phyloP scores from a whole-genome alignment of 169 alveolate genomes.

The Cryptosporidium tyzzeri region DNA sequence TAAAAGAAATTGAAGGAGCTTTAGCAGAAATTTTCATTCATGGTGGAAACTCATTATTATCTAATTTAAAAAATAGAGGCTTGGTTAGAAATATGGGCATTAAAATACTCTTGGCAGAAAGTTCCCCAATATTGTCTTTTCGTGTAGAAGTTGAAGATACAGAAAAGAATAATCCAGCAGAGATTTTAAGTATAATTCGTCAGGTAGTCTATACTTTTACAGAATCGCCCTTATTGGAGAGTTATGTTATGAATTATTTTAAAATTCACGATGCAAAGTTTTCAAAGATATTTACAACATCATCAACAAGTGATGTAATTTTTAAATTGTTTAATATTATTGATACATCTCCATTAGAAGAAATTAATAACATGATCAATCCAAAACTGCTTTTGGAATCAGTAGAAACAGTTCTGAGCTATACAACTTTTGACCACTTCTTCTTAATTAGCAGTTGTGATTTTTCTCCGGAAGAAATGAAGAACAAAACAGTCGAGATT shows the following conservation, averaged over 20 bases:
- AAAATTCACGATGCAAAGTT: neutral
- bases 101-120: conserved; percentile 1
- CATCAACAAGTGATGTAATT: conserved; percentile 20
- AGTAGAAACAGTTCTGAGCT: conserved; percentile 25
- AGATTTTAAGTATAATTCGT: conserved; percentile 33
- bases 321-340: conserved; percentile 3
- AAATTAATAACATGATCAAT: neutral
- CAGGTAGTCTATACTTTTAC: conserved; percentile 44
- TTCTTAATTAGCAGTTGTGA: conserved; percentile 20
- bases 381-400: conserved; percentile 36
- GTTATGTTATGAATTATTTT: conserved; percentile 25
- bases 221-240: conserved; percentile 45
- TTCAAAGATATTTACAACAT: conserved; percentile 12
- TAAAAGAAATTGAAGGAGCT: conserved; percentile 25
- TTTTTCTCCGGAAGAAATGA: neutral
- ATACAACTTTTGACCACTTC: conserved; percentile 54
- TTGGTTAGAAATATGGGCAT: conserved; percentile 16
- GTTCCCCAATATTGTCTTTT: conserved; percentile 26
- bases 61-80: neutral
- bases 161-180: conserved; percentile 1
- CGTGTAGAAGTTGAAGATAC: neutral
- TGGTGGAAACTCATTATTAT: neutral
- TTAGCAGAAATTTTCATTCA: conserved; percentile 6
- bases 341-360: conserved; percentile 3
- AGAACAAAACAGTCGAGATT: conserved; percentile 16